Evolutionary conservation across 225 moss, liverwort and hornwort species (phyloP).

Genomic region (Marchantia paleacea): DNA sequence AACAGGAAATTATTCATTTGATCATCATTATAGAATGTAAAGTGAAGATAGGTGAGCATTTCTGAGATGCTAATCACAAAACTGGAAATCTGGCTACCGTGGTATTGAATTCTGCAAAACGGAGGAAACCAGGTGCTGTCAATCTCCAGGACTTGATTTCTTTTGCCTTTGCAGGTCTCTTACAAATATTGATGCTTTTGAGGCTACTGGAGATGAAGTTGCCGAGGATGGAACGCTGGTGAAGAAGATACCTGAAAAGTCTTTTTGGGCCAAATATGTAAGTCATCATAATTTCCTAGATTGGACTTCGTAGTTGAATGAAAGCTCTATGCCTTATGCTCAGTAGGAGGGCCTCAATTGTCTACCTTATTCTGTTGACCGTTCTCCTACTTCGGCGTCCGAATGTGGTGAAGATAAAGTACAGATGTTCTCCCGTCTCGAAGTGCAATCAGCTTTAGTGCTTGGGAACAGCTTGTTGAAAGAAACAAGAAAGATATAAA

Average conservation of each 20-base stretch:
- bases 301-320: not conserved
- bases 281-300: conserved; percentile 1
- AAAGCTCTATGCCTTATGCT: too few species aligned
- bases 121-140: not conserved
- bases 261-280: conserved; percentile 52
- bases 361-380: too few species aligned
- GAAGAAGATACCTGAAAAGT: conserved; percentile 46
- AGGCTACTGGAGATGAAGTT: conserved; percentile 25
- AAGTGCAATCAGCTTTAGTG: too few species aligned
- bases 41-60: not conserved
- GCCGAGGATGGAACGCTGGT: conserved; percentile 31
- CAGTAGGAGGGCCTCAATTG: too few species aligned
- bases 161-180: conserved; percentile 27
- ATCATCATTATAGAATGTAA: not conserved
- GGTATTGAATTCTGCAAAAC: not conserved
- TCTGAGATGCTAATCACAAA: not conserved
- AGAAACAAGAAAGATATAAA: too few species aligned
- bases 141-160: not conserved
- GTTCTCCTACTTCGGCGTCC: too few species aligned
- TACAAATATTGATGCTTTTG: conserved; percentile 32
- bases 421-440: too few species aligned
- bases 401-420: too few species aligned
- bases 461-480: too few species aligned
- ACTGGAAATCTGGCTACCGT: not conserved
- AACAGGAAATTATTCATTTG: not conserved